These are phyloP conservation scores for Herpetomonas tarakana DNA, from an alignment of 208 protist species.

Conservation along the genomic window DNA sequence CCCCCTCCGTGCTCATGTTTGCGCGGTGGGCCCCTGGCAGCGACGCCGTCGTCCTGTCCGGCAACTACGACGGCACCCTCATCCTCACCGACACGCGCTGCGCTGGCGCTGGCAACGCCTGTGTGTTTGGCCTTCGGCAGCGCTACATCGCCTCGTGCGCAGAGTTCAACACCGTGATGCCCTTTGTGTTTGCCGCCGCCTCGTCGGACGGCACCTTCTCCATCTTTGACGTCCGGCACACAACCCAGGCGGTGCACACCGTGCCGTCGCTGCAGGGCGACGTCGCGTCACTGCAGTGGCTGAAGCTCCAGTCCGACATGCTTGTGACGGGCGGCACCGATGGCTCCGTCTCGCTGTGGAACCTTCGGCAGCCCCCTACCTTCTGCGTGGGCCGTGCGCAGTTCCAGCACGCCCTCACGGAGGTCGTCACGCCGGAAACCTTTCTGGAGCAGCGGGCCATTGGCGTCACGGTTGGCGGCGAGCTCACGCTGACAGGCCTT, in stretches of 20 bases:
- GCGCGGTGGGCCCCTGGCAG: slow-evolving; percentile 66
- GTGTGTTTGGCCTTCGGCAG: slow-evolving; percentile 30
- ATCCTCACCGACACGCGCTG: slow-evolving; percentile 57
- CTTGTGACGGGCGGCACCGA: slow-evolving; percentile 74
- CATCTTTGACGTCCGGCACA: slow-evolving; percentile 75
- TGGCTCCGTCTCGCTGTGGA: slow-evolving; percentile 78
- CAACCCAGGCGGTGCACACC: slow-evolving; percentile 37
- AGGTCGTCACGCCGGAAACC: slow-evolving; percentile 53
- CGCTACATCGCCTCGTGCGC: slow-evolving; percentile 26
- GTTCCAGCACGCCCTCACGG: slow-evolving; percentile 43
- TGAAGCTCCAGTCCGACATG: slow-evolving; percentile 65
- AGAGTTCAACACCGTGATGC: slow-evolving; percentile 74
- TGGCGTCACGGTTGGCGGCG: slow-evolving; percentile 58
- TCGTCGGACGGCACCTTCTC: slow-evolving; percentile 71
- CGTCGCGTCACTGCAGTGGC: slow-evolving; percentile 57
- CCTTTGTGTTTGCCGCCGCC: slow-evolving; percentile 47
- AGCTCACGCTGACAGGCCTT: slow-evolving; percentile 49
- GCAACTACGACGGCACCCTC: slow-evolving; percentile 62
- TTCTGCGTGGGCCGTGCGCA: slow-evolving; percentile 77
- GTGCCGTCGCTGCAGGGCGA: slow-evolving; percentile 76
- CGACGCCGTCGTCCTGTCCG: slow-evolving; percentile 59
- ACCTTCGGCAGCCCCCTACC: slow-evolving; percentile 65
- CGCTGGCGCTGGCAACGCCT: slow-evolving; percentile 10
- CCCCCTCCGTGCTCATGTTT: slow-evolving; percentile 49
- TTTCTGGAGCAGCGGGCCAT: slow-evolving; percentile 69